Base-by-base conservation (phyloP, 1,284 basidiomycete species). In the Ustilago shanxiensis region DNA sequence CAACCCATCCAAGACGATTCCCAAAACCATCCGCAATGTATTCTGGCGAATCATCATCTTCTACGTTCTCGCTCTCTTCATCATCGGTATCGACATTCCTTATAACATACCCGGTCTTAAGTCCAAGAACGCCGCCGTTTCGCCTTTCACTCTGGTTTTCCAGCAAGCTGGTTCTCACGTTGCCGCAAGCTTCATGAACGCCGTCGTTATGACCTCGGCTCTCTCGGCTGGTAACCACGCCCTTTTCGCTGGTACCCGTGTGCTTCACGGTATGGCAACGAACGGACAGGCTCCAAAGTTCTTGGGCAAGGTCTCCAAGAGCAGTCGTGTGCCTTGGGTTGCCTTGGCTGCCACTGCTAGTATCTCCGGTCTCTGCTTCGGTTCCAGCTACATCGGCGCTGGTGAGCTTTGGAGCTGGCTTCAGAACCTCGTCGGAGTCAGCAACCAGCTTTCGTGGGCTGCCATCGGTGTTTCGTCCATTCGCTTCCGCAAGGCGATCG, bases 201-300 rank as follows among this genome's bases (percentile, higher is more conserved):
- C 94, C 49, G 88, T 88, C 54, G 86, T 93, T 41, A 88, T 93
- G 67, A 90, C 91, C 20, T 93, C 93, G 1, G 94, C 94, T 1
- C 92, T 92, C 90, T 95, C 93, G 11, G 93, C 94, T 10, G 93
- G 92, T 6, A 92, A 91, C 54, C 92, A 92, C 77, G 92, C 94
- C 78, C 86, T 95, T 55, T 96, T 93, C 86, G 92, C 91, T 2
- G 91, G 91, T 11, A 94, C 92, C 7, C 92, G 95, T 80, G 92
- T 74, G 77, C 80, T 78, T 44, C 91, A 95, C 85, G 92, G 92
- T 49, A 88, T 96, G 67, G 91, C 94, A 16, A 85, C 89, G 8
- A 88, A 90, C 24, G 91, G 92, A 0, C 93, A 94, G 79, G 94
- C 93, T 0, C 94, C 94, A 9, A 75, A 73, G 31, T 61, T 94